A percentile compares a stretch with the other conserved stretches of the same genome.
Evolutionary conservation across 163 green algal genomes (phyloP).

Genomic region (Scenedesmus sp.): DNA sequence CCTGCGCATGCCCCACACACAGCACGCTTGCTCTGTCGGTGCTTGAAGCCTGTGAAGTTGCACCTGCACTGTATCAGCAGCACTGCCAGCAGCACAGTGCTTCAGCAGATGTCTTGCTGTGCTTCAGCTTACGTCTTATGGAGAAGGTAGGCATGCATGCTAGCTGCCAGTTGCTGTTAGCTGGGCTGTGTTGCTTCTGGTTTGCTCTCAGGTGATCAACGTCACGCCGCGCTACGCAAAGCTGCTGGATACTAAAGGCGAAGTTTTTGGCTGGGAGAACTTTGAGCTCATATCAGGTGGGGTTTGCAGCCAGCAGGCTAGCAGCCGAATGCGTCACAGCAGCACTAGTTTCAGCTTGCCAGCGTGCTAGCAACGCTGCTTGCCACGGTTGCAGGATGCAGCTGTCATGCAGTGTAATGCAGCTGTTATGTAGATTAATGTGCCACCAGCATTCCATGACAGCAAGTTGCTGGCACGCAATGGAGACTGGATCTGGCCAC

Average conservation of each 20-base stretch:
- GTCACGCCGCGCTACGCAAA: slow-evolving; percentile 97
- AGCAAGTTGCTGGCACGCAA: neutral
- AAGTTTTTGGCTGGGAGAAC: slow-evolving; percentile 97
- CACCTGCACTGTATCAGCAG: neutral
- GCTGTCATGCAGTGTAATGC: neutral
- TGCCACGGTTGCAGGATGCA: too few relatives aligned
- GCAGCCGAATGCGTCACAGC: neutral
- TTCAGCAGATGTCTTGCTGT: neutral
- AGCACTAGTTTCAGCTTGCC: neutral
- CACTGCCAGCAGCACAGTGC: neutral
- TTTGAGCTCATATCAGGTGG: slow-evolving; percentile 56
- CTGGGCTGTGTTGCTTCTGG: neutral
- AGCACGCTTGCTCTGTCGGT: neutral
- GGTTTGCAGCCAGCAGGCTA: neutral
- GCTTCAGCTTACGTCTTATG: neutral
- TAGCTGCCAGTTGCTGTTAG: neutral
- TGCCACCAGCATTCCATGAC: too few relatives aligned
- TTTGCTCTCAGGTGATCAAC: slow-evolving; percentile 82
- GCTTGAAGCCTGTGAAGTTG: neutral
- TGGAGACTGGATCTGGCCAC: neutral
- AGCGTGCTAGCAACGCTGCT: too few relatives aligned
- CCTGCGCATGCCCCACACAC: neutral
- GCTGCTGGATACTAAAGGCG: slow-evolving; percentile 76
- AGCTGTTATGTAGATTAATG: too few relatives aligned
- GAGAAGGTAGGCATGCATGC: neutral